Percentiles rank a stretch among this genome's conserved stretches.
Evolutionary conservation across 1,284 basidiomycete genomes (phyloP).

Genomic region (Gomphus sp.): DNA sequence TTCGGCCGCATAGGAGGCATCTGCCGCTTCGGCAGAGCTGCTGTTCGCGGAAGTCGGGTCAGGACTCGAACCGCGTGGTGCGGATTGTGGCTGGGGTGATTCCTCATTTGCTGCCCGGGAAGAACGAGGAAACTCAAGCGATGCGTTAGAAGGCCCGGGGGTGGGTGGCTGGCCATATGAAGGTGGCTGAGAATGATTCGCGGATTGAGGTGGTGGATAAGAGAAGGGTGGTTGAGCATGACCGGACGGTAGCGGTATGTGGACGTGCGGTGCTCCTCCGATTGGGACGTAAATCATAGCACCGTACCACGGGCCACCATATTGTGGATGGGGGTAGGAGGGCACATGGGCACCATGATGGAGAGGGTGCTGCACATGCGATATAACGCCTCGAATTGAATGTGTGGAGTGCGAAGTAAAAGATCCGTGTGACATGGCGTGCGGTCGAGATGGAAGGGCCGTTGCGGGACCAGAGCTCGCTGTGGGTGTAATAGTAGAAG

Average conservation of each 20-base stretch:
- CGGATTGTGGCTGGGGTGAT: neutral
- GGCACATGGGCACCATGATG: neutral
- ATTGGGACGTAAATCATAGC: slow-evolving; percentile 1
- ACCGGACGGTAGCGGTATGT: neutral
- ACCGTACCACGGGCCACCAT: neutral
- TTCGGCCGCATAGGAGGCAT: neutral
- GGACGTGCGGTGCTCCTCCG: neutral
- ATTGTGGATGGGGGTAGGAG: neutral
- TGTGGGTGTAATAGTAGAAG: neutral
- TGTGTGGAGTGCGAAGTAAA: neutral
- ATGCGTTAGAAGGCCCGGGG: neutral
- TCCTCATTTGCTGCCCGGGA: neutral
- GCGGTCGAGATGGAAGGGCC: neutral
- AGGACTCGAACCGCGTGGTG: neutral
- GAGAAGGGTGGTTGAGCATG: neutral
- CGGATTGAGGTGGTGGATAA: neutral
- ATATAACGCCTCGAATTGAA: neutral
- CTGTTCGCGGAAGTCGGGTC: neutral
- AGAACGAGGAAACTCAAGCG: neutral
- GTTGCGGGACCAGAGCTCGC: neutral
- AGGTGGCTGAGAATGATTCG: neutral
- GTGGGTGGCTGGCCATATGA: neutral
- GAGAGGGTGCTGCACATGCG: neutral
- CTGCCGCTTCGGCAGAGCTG: neutral
- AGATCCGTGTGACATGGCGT: neutral